These are phyloP conservation scores for Dillenia suffruticosa DNA, from an alignment of 164 flowering plant genomes.

Conservation along the genomic window DNA sequence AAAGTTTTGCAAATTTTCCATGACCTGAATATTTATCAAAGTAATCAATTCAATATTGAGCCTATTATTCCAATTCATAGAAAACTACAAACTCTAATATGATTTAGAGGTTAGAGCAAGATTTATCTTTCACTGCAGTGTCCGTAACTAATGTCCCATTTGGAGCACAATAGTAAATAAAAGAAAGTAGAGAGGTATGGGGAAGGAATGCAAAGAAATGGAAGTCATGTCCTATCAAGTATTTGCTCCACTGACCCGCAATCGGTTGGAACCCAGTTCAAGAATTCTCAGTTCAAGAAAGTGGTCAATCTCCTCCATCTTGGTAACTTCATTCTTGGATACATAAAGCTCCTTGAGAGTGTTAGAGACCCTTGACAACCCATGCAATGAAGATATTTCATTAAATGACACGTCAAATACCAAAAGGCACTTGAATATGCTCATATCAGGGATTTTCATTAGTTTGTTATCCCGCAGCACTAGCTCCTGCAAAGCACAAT, in stretches of 20 bases:
- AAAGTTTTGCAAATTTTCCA: conserved; percentile 77
- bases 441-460: conserved; percentile 73
- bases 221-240: too few species aligned
- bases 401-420: conserved; percentile 96
- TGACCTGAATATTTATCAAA: conserved; percentile 44
- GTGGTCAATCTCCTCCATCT: conserved; percentile 91
- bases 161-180: too few species aligned
- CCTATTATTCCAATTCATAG: too few species aligned
- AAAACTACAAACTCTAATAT: too few species aligned
- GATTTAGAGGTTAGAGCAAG: too few species aligned
- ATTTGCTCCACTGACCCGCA: conserved; percentile 28
- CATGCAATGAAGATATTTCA: conserved; percentile 72
- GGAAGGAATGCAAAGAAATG: too few species aligned
- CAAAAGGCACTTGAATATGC: conserved; percentile 70
- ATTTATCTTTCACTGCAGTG: too few species aligned
- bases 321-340: conserved; percentile 88
- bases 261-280: conserved; percentile 95
- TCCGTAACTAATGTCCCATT: too few species aligned
- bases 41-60: too few species aligned
- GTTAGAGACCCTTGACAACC: conserved; percentile 60
- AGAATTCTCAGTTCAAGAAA: conserved; percentile 70
- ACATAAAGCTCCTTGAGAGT: conserved; percentile 90
- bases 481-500: conserved; percentile 57
- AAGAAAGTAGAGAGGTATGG: too few species aligned
- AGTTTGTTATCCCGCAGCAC: conserved; percentile 88